These are phyloP conservation scores for Sporothrix curviconia DNA, from an alignment of 2,329 filamentous ascomycete genomes.

Conservation along the genomic window DNA sequence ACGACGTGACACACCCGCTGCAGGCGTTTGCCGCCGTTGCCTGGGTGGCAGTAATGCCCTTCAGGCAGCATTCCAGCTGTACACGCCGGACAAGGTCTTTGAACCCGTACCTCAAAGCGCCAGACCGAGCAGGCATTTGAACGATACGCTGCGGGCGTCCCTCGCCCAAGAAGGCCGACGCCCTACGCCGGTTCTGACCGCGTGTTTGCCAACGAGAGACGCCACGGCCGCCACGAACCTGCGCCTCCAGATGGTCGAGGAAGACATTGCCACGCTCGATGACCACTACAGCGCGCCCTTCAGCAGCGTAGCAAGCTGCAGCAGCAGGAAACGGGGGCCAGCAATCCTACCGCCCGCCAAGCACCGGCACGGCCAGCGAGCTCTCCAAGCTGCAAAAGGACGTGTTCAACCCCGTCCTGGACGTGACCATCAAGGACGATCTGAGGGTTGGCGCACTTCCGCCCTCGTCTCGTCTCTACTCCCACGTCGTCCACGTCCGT, in stretches of 20 bases:
- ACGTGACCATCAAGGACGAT: slow-evolving; percentile 48
- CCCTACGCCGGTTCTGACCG: slow-evolving; percentile 60
- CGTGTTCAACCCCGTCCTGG: slow-evolving; percentile 74
- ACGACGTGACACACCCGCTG: slow-evolving; percentile 18
- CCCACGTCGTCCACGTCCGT: slow-evolving; percentile 24
- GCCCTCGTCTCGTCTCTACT: too few species aligned
- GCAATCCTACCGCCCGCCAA: slow-evolving; percentile 17
- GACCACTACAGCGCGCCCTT: too few species aligned
- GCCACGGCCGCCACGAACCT: slow-evolving; percentile 49
- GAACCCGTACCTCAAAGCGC: slow-evolving; percentile 67
- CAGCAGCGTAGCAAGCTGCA: too few species aligned
- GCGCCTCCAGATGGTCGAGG: slow-evolving; percentile 55
- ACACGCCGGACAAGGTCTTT: slow-evolving; percentile 78
- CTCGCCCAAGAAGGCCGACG: slow-evolving; percentile 52
- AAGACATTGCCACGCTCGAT: slow-evolving; percentile 43
- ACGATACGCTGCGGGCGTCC: slow-evolving; percentile 46
- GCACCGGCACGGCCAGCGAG: slow-evolving; percentile 18
- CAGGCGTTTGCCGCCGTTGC: slow-evolving; percentile 47
- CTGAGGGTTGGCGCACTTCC: slow-evolving; percentile 34
- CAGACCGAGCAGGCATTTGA: slow-evolving; percentile 58
- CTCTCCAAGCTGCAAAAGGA: slow-evolving; percentile 70
- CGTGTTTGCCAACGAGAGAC: slow-evolving; percentile 59
- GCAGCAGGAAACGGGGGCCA: too few species aligned
- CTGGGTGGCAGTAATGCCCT: slow-evolving; percentile 72
- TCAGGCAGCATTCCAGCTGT: slow-evolving; percentile 67